Evolutionary conservation across 2,329 filamentous ascomycete species (phyloP).

Genomic region (Leptographium radiaticola): DNA sequence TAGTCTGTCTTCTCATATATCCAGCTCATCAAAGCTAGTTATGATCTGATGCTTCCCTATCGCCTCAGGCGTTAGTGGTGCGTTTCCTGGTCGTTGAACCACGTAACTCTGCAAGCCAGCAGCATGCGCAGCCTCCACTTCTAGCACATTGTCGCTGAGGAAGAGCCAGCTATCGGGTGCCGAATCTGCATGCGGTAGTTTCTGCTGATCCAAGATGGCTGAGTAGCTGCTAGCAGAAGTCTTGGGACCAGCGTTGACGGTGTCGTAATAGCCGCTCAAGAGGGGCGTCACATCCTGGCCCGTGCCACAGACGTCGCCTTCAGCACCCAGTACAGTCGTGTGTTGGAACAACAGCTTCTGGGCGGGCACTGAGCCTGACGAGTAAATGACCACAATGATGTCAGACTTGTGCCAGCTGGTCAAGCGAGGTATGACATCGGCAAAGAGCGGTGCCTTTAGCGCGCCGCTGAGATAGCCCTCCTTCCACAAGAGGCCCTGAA

Average conservation of each 20-base stretch:
- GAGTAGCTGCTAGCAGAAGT: conserved; percentile 53
- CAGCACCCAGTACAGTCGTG: conserved; percentile 29
- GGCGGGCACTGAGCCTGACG: conserved; percentile 65
- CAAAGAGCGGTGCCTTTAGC: conserved; percentile 60
- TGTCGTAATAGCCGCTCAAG: conserved; percentile 63
- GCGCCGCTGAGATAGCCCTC: conserved; percentile 58
- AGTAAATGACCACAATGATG: conserved; percentile 61
- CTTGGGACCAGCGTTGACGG: conserved; percentile 67
- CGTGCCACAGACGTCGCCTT: conserved; percentile 9
- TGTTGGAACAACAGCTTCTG: conserved; percentile 70
- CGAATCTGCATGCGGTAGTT: conserved; percentile 17
- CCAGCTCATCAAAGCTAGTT: conserved; percentile 18
- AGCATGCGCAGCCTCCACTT: conserved; percentile 48
- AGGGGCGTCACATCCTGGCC: conserved; percentile 42
- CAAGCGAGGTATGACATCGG: conserved; percentile 56
- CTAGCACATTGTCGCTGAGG: conserved; percentile 64
- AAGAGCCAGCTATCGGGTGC: conserved; percentile 53
- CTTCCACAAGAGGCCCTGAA: conserved; percentile 70
- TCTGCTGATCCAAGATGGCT: conserved; percentile 32
- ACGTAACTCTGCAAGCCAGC: conserved; percentile 52
- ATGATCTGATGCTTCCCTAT: conserved; percentile 16
- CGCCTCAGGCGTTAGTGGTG: conserved; percentile 36
- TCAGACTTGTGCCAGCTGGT: conserved; percentile 42
- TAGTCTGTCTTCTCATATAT: neutral
- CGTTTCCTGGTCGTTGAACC: conserved; percentile 58